Evolutionary conservation across 495 filamentous ascomycete species (phyloP).

Genomic region (Ascobolus immersus): DNA sequence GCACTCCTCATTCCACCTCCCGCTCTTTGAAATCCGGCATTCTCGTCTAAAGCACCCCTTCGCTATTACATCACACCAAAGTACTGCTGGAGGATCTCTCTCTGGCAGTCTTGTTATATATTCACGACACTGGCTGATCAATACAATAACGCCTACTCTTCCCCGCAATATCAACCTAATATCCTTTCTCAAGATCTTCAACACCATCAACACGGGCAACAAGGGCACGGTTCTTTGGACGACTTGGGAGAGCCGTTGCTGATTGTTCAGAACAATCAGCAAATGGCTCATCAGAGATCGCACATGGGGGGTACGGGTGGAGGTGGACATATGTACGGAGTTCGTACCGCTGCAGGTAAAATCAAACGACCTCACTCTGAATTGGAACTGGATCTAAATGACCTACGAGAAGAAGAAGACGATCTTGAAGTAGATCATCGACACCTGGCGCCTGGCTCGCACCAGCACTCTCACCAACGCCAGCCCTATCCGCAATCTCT

Average conservation of each 20-base stretch:
- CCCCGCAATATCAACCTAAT: slow-evolving; percentile 13
- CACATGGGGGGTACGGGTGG: slow-evolving; percentile 15
- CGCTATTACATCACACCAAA: no score
- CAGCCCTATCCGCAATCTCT: slow-evolving; percentile 10
- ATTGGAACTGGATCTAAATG: slow-evolving; percentile 14
- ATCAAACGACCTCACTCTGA: slow-evolving; percentile 17
- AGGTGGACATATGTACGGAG: slow-evolving; percentile 15
- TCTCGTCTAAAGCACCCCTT: no score
- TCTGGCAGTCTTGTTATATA: no score
- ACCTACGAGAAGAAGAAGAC: slow-evolving; percentile 15
- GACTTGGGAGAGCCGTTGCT: slow-evolving; percentile 15
- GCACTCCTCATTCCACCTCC: no score
- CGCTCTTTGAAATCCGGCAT: no score
- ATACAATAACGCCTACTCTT: slow-evolving; percentile 15
- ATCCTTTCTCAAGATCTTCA: slow-evolving; percentile 1
- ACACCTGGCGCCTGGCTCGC: slow-evolving; percentile 11
- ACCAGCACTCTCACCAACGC: slow-evolving; percentile 14
- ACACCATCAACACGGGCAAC: neutral
- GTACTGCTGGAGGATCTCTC: no score
- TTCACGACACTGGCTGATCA: slow-evolving; percentile 16
- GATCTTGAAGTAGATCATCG: slow-evolving; percentile 15
- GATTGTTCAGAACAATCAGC: slow-evolving; percentile 12
- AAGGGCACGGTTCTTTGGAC: slow-evolving; percentile 15
- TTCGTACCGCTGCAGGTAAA: slow-evolving; percentile 12
- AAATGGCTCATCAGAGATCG: slow-evolving; percentile 17